These are phyloP conservation scores for Cercis canadensis DNA, from an alignment of 306 rosid species.

Conservation along the genomic window DNA sequence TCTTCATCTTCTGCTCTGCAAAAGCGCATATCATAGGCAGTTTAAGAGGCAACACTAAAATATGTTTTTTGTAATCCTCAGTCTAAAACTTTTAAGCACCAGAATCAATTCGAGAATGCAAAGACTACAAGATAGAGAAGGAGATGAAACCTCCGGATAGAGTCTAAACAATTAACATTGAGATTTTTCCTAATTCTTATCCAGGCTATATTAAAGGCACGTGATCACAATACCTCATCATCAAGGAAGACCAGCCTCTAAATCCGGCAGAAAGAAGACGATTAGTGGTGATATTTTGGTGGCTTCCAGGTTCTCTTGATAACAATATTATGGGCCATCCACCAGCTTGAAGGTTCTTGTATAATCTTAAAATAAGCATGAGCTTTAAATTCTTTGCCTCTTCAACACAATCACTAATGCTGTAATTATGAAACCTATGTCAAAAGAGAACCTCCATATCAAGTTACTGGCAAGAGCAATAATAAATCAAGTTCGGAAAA, in stretches of 20 bases:
- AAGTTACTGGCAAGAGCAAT: too few species aligned
- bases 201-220: constrained; percentile 26
- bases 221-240: constrained; percentile 69
- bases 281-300: constrained; percentile 53
- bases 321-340: constrained; percentile 79
- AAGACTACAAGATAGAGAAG: too few species aligned
- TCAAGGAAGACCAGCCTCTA: constrained; percentile 64
- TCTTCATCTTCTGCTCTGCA: constrained; percentile 70
- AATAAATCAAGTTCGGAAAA: too few species aligned
- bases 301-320: constrained; percentile 59
- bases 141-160: too few species aligned
- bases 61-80: neutral
- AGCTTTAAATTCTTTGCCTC: constrained; percentile 62
- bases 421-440: constrained; percentile 49
- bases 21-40: constrained; percentile 24
- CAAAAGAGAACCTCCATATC: neutral
- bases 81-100: too few species aligned
- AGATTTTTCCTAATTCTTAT: constrained; percentile 14
- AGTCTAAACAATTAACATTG: constrained; percentile 19
- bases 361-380: constrained; percentile 48
- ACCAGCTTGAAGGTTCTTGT: constrained; percentile 54
- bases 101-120: too few species aligned
- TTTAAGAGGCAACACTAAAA: constrained; percentile 3
- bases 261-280: constrained; percentile 66
- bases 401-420: constrained; percentile 48